These are phyloP conservation scores for Metahyphopichia silvanorum DNA, from an alignment of 805 yeast species.

Conservation along the genomic window DNA sequence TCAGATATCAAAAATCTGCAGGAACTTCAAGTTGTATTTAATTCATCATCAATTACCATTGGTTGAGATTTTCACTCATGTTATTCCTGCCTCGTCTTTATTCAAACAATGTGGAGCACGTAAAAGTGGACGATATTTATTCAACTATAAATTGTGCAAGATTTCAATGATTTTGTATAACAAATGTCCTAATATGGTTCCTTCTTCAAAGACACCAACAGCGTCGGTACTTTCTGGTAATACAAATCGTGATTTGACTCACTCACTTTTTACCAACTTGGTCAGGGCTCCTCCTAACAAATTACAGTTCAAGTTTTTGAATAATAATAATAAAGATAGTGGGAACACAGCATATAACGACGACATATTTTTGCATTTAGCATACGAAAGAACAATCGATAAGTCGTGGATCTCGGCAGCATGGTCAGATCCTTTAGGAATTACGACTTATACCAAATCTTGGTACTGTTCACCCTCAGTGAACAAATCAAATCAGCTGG, in stretches of 20 bases:
- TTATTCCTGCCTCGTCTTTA: slow-evolving; percentile 28
- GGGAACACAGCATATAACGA: slow-evolving; percentile 36
- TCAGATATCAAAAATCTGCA: slow-evolving; percentile 44
- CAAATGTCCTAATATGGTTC: slow-evolving; percentile 40
- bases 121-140: slow-evolving; percentile 20
- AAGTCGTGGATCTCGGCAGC: slow-evolving; percentile 82
- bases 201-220: slow-evolving; percentile 1
- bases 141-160: slow-evolving; percentile 36
- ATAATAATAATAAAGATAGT: slow-evolving; percentile 8
- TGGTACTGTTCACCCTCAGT: slow-evolving; percentile 49
- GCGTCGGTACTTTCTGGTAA: neutral
- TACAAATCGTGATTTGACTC: slow-evolving; percentile 9
- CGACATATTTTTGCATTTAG: slow-evolving; percentile 78
- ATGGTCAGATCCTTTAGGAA: slow-evolving; percentile 86
- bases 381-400: slow-evolving; percentile 80
- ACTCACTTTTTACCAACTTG: slow-evolving; percentile 25
- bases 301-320: slow-evolving; percentile 34
- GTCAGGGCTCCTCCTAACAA: slow-evolving; percentile 36
- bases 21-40: slow-evolving; percentile 40
- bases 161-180: slow-evolving; percentile 58
- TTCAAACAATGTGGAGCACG: slow-evolving; percentile 15
- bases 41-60: slow-evolving; percentile 38
- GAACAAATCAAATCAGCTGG: slow-evolving; percentile 2
- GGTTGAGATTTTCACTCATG: slow-evolving; percentile 35
- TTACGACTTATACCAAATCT: slow-evolving; percentile 55